Percentiles rank a stretch among this genome's conserved stretches.
Evolutionary conservation across 2,329 filamentous ascomycete species (phyloP).

Genomic region (Neonectria coccinea): DNA sequence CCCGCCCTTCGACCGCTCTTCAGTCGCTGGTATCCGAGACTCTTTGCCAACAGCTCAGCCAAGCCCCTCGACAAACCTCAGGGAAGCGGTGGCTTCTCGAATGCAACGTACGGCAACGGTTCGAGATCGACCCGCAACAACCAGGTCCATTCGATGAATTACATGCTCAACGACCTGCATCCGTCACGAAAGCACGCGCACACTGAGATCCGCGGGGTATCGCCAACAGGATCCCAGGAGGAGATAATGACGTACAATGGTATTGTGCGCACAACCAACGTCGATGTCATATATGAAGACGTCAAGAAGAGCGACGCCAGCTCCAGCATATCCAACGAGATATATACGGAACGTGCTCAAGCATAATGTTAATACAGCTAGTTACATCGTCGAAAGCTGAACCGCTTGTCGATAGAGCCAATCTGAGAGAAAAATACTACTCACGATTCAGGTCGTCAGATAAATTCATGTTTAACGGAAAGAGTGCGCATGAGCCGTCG

Average conservation of each 20-base stretch:
- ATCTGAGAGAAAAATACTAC: too few species aligned
- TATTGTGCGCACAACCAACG: constrained; percentile 52
- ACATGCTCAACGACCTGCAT: constrained; percentile 41
- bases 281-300: constrained; percentile 40
- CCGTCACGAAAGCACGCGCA: constrained; percentile 35
- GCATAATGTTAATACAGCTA: neutral
- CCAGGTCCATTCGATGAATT: constrained; percentile 32
- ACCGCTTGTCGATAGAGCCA: too few species aligned
- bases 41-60: constrained; percentile 41
- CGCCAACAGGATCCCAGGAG: constrained; percentile 52
- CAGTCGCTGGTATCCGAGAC: constrained; percentile 47
- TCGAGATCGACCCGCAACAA: constrained; percentile 21
- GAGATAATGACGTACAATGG: constrained; percentile 57
- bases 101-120: constrained; percentile 22
- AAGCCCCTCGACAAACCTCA: constrained; percentile 30
- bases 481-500: too few species aligned
- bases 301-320: constrained; percentile 3
- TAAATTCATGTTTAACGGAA: too few species aligned
- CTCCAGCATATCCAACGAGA: constrained; percentile 9
- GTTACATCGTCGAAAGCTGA: too few species aligned
- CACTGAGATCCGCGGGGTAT: constrained; percentile 51
- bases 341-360: constrained; percentile 1
- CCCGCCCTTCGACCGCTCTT: constrained; percentile 53
- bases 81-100: constrained; percentile 18
- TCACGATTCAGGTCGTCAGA: too few species aligned